Evolutionary conservation across 495 filamentous ascomycete species (phyloP).

Genomic region (Staphylotrichum longicolle): DNA sequence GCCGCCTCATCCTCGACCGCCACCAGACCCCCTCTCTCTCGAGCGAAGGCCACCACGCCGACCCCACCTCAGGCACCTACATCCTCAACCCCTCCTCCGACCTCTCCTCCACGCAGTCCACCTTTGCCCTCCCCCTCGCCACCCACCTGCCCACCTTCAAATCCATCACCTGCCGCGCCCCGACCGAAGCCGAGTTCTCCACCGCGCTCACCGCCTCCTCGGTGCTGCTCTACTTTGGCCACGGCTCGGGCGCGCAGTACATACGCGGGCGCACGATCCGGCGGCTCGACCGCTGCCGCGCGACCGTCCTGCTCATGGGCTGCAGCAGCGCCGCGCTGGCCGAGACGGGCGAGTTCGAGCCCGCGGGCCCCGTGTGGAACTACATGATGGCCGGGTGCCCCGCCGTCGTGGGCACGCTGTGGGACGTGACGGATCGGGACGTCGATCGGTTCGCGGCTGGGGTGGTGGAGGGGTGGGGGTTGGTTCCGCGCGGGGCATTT

Average conservation of each 20-base stretch:
- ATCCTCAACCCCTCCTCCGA: slow-evolving; percentile 87
- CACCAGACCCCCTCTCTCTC: too few species aligned
- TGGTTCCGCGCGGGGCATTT: slow-evolving; percentile 50
- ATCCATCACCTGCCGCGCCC: slow-evolving; percentile 61
- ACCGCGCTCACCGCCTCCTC: slow-evolving; percentile 56
- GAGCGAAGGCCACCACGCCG: slow-evolving; percentile 53
- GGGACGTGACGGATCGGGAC: slow-evolving; percentile 97
- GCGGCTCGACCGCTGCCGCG: slow-evolving; percentile 63
- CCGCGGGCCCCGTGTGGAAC: slow-evolving; percentile 81
- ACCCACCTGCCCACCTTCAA: slow-evolving; percentile 58
- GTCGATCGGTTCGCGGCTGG: slow-evolving; percentile 84
- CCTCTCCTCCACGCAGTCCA: slow-evolving; percentile 71
- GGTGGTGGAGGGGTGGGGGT: slow-evolving; percentile 80
- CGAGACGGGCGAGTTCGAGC: slow-evolving; percentile 84
- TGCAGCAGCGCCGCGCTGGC: slow-evolving; percentile 76
- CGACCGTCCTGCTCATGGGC: slow-evolving; percentile 84
- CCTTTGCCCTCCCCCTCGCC: slow-evolving; percentile 63
- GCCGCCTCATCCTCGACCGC: slow-evolving; percentile 34
- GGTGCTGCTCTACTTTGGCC: slow-evolving; percentile 89
- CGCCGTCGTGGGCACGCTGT: slow-evolving; percentile 83
- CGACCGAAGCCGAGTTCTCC: slow-evolving; percentile 75
- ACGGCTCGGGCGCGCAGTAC: slow-evolving; percentile 93
- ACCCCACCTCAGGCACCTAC: slow-evolving; percentile 64
- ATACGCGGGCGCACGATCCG: slow-evolving; percentile 77
- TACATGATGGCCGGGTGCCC: slow-evolving; percentile 84